Conservation (phyloP, 371 early-diverging fungal species). For the Syncephalastrum racemosum region DNA sequence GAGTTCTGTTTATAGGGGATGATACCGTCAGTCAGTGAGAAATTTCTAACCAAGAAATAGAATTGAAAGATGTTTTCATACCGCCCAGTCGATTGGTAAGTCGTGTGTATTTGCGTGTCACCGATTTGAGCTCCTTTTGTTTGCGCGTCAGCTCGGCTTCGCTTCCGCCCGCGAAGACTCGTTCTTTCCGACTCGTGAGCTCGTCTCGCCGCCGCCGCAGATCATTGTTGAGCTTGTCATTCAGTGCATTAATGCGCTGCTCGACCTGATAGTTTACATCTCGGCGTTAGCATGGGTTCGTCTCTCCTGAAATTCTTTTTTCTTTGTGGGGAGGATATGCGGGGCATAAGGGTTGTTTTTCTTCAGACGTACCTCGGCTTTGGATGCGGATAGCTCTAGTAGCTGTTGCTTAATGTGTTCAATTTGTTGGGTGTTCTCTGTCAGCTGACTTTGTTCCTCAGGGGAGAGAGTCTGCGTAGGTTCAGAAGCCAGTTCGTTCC, state of each 20-base stretch:
- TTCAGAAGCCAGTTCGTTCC: slow-evolving; percentile 58
- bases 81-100: slow-evolving; percentile 30
- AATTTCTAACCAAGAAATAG: background rate
- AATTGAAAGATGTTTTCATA: slow-evolving; percentile 5
- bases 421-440: slow-evolving; percentile 44
- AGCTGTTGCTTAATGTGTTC: slow-evolving; percentile 55
- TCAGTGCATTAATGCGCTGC: slow-evolving; percentile 65
- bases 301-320: background rate
- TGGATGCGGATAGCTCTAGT: slow-evolving; percentile 34
- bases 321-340: background rate
- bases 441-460: slow-evolving; percentile 59
- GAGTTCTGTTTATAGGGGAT: slow-evolving; percentile 21
- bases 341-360: background rate
- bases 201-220: slow-evolving; percentile 62
- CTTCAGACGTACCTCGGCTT: slow-evolving; percentile 34
- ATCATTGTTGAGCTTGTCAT: slow-evolving; percentile 69
- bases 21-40: background rate
- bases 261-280: slow-evolving; percentile 42
- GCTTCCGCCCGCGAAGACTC: slow-evolving; percentile 31
- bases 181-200: slow-evolving; percentile 54
- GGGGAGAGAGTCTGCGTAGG: slow-evolving; percentile 49
- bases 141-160: slow-evolving; percentile 37
- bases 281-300: background rate
- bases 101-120: slow-evolving; percentile 36
- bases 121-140: slow-evolving; percentile 57